phyloP scores from a whole-genome alignment of 306 rosid genomes.

The Alnus rubra region DNA sequence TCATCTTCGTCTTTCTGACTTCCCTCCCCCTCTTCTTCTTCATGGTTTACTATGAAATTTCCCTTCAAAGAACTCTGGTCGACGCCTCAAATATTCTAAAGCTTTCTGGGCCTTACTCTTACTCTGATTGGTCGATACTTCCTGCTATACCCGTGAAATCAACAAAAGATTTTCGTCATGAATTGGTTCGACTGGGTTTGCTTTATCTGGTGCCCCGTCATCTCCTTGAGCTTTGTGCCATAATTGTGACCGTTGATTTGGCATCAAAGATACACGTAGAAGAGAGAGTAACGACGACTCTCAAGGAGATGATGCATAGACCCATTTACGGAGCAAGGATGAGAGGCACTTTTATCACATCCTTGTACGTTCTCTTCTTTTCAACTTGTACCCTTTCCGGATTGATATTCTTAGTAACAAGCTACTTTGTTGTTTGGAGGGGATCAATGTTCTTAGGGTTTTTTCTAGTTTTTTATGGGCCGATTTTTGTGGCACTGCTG shows the following conservation, averaged over 20 bases:
- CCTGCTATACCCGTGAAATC: neutral
- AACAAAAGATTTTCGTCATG: slow-evolving; percentile 10
- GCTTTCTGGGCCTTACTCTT: no score
- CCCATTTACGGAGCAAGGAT: slow-evolving; percentile 25
- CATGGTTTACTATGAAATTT: slow-evolving; percentile 42
- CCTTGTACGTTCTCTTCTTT: slow-evolving; percentile 27
- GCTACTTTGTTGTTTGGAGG: slow-evolving; percentile 3
- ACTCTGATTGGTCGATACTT: no score
- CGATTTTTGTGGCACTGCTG: slow-evolving; percentile 29
- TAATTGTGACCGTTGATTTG: slow-evolving; percentile 31
- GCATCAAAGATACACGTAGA: slow-evolving; percentile 40
- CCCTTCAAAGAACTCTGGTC: slow-evolving; percentile 34
- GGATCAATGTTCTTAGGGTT: slow-evolving; percentile 2
- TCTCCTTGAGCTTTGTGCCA: slow-evolving; percentile 36
- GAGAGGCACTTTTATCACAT: slow-evolving; percentile 42
- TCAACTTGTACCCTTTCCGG: slow-evolving; percentile 35
- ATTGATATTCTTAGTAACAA: slow-evolving; percentile 16
- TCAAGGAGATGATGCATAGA: slow-evolving; percentile 39
- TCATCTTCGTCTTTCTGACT: slow-evolving; percentile 43
- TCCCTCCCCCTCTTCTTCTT: slow-evolving; percentile 53
- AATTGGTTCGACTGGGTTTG: slow-evolving; percentile 35
- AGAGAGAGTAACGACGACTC: slow-evolving; percentile 31
- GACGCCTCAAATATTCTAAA: slow-evolving; percentile 18
- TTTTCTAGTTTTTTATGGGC: slow-evolving; percentile 7
- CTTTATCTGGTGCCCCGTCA: slow-evolving; percentile 44